A percentile compares a stretch with the other conserved stretches of the same genome.
phyloP scores from a whole-genome alignment of 306 rosid genomes.

The Lupinus albus region DNA sequence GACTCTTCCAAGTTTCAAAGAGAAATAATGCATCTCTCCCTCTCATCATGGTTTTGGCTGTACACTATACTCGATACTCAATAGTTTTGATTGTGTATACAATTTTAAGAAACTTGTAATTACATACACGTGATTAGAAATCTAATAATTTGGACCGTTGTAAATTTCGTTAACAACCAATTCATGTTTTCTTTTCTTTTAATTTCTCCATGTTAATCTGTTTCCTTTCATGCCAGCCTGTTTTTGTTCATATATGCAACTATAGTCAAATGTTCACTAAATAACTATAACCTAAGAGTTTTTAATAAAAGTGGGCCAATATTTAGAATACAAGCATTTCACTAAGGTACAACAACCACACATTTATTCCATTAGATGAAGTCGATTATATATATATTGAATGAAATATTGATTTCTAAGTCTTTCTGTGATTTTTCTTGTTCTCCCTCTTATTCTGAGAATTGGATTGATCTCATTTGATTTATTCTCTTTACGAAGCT shows the following conservation, averaged over 20 bases:
- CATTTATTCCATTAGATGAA: too few species aligned
- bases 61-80: conserved; percentile 5
- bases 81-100: conserved; percentile 32
- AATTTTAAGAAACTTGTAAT: conserved; percentile 12
- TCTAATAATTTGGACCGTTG: conserved; percentile 33
- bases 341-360: too few species aligned
- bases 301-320: conserved; percentile 6
- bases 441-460: too few species aligned
- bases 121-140: conserved; percentile 9
- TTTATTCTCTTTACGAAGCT: too few species aligned
- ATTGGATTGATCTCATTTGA: too few species aligned
- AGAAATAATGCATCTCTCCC: conserved; percentile 41
- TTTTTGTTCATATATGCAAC: conserved; percentile 37
- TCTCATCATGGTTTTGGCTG: conserved; percentile 35
- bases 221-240: conserved; percentile 49
- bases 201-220: conserved; percentile 28
- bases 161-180: conserved; percentile 38
- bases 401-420: too few species aligned
- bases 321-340: conserved; percentile 19
- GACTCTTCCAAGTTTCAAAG: conserved; percentile 34
- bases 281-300: neutral
- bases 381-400: too few species aligned
- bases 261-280: conserved; percentile 29
- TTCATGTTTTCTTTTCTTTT: conserved; percentile 2
- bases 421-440: too few species aligned